Evolutionary conservation across 2,329 filamentous ascomycete genomes (phyloP), one percentile per base, ranked within the genome.

Genomic region (Chaetomiaceae sp.): DNA sequence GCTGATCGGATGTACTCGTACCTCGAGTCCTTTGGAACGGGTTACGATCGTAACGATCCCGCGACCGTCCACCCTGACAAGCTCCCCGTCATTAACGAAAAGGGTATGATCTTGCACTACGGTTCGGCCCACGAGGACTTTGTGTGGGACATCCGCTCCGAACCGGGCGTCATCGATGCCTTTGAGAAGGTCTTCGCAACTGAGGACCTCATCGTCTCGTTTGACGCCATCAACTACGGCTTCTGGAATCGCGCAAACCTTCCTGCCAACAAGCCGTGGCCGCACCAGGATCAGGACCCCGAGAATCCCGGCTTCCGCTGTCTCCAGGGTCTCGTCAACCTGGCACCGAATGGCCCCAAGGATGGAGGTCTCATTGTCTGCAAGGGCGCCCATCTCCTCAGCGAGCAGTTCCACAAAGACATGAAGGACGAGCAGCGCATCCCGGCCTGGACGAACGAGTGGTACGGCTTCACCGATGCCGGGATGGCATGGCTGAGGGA

Each of bases 301-400:
- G 41, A 33, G 27, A 44, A 44, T 27, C 41, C 41, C 17, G 41
- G 41, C 17, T 44, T 44, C 41, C 41, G 41, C 17, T 44, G 41
- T 17, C 27, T 44, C 25, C 41, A 44, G 13, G 41, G 41, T 8
- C 41, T 44, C 19, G 41, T 44, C 41, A 44, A 44, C 30, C 33
- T 37, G 9, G 6, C 6, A 16, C 34, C 16, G 3, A 19, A 37
- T 16, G 34, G 34, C 6, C 34, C 34, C 16, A 37, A 12, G 5
- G 34, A 37, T 16, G 34, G 34, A 7, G 34, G 34, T 10, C 34
- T 37, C 6, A 37, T 37, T 12, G 34, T 37, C 34, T 37, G 34
- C 34, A 37, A 37, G 34, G 34, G 34, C 3, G 34, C 34, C 16
- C 34, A 37, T 16, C 34, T 37, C 16, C 34, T 37, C 16, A 37